Conservation (phyloP, 2,329 filamentous ascomycete species). For the Cryphonectria naterciae region DNA sequence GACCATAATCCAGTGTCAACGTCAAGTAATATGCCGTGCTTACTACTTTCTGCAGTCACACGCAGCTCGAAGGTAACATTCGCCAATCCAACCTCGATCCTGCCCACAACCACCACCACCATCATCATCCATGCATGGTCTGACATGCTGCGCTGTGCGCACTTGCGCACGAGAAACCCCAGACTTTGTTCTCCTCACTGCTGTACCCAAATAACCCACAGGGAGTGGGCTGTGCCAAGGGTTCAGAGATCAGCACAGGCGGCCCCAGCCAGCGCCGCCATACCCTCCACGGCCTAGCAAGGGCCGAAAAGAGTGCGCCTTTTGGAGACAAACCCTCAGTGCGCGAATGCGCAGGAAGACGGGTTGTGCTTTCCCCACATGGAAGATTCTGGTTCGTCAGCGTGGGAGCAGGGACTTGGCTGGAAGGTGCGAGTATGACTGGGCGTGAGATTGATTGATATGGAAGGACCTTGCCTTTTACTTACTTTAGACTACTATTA, state of each 20-base stretch:
- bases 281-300: not conserved
- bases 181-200: not conserved
- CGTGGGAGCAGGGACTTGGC: conserved; percentile 14
- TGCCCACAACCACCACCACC: not conserved
- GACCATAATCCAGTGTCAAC: not conserved
- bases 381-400: conserved; percentile 25
- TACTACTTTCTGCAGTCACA: not conserved
- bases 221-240: not conserved
- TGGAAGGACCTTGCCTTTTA: not conserved
- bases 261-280: not conserved
- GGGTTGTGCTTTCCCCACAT: not conserved
- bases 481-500: not conserved
- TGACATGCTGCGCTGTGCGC: conserved; percentile 13
- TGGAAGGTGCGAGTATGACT: conserved; percentile 21
- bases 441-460: conserved; percentile 15
- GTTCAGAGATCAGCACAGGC: not conserved
- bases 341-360: conserved; percentile 21
- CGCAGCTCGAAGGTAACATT: not conserved
- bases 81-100: not conserved
- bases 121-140: not conserved
- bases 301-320: not conserved
- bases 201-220: not conserved
- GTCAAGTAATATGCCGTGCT: not conserved
- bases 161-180: not conserved
- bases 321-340: conserved; percentile 7